A percentile compares a stretch with the other conserved stretches of the same genome.
phyloP scores from a whole-genome alignment of 371 early-diverging fungal genomes.

The Actinomortierella ambigua region DNA sequence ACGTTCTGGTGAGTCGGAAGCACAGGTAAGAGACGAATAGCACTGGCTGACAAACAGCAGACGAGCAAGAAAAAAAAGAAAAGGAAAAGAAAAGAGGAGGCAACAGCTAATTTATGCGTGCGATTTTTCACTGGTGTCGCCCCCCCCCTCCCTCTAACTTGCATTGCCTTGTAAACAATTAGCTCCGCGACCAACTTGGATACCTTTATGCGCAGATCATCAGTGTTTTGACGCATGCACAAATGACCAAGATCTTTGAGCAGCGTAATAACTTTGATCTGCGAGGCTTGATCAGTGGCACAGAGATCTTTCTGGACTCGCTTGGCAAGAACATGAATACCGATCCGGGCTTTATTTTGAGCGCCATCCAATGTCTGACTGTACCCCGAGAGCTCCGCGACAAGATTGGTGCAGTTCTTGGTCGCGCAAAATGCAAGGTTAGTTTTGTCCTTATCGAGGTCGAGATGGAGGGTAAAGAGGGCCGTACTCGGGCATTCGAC shows the following conservation, averaged over 20 bases:
- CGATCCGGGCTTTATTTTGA: constrained; percentile 77
- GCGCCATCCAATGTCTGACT: constrained; percentile 78
- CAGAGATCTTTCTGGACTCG: constrained; percentile 87
- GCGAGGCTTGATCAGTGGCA: constrained; percentile 69
- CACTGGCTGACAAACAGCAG: not conserved
- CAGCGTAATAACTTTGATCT: constrained; percentile 90
- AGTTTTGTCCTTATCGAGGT: too few relatives aligned
- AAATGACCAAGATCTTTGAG: constrained; percentile 87
- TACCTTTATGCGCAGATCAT: constrained; percentile 87
- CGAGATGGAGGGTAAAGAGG: too few relatives aligned
- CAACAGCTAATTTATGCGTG: too few relatives aligned
- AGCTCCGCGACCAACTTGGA: constrained; percentile 83
- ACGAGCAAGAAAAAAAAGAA: not conserved
- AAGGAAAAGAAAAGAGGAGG: not conserved
- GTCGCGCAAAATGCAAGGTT: constrained; percentile 64
- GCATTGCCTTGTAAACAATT: not conserved
- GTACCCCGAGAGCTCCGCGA: constrained; percentile 71
- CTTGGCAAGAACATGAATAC: constrained; percentile 72
- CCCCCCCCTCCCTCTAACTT: too few relatives aligned
- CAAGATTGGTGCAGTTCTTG: constrained; percentile 63
- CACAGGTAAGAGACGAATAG: constrained; percentile 56
- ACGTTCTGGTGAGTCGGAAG: constrained; percentile 81
- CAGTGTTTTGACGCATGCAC: constrained; percentile 82
- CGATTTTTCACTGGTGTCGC: too few relatives aligned
- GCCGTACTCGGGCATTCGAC: too few relatives aligned